These are phyloP conservation scores for Candida dendrica DNA, from an alignment of 805 yeast species.

Conservation along the genomic window DNA sequence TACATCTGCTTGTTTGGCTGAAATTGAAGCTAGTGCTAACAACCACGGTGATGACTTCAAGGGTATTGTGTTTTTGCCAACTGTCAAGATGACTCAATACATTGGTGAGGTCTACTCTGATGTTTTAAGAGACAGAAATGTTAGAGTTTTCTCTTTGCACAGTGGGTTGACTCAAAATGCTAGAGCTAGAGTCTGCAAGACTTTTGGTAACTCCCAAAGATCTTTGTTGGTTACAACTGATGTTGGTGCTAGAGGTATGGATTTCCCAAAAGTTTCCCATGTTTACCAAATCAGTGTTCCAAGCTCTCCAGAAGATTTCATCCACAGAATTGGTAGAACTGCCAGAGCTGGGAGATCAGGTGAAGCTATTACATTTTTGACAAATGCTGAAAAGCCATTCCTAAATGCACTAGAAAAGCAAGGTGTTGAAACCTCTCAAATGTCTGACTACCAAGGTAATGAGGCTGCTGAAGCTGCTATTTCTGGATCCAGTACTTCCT, in stretches of 20 bases:
- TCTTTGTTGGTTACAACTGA: slow-evolving; percentile 79
- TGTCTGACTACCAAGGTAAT: slow-evolving; percentile 29
- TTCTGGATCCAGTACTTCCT: slow-evolving; percentile 15
- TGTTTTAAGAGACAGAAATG: slow-evolving; percentile 14
- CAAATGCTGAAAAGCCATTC: slow-evolving; percentile 52
- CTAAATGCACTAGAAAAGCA: slow-evolving; percentile 41
- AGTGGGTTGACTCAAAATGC: slow-evolving; percentile 67
- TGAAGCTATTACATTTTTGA: slow-evolving; percentile 52
- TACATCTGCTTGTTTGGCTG: slow-evolving; percentile 51
- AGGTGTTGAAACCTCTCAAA: slow-evolving; percentile 47
- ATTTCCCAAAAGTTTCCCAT: slow-evolving; percentile 80
- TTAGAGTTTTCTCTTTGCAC: slow-evolving; percentile 40
- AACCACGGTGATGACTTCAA: slow-evolving; percentile 45
- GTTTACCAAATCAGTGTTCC: slow-evolving; percentile 84
- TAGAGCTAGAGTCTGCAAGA: slow-evolving; percentile 53
- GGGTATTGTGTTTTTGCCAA: slow-evolving; percentile 78
- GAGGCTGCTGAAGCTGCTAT: slow-evolving; percentile 26
- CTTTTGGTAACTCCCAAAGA: slow-evolving; percentile 38
- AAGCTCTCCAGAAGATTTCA: slow-evolving; percentile 65
- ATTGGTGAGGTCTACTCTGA: slow-evolving; percentile 24
- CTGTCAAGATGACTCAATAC: slow-evolving; percentile 56
- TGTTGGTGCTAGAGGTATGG: slow-evolving; percentile 96
- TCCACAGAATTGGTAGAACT: slow-evolving; percentile 93
- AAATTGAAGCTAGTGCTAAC: slow-evolving; percentile 36
- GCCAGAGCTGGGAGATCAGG: slow-evolving; percentile 89